Evolutionary conservation across 2,329 filamentous ascomycete genomes (phyloP), one percentile per base, ranked within the genome.

Genomic region (Xylaria sp.): DNA sequence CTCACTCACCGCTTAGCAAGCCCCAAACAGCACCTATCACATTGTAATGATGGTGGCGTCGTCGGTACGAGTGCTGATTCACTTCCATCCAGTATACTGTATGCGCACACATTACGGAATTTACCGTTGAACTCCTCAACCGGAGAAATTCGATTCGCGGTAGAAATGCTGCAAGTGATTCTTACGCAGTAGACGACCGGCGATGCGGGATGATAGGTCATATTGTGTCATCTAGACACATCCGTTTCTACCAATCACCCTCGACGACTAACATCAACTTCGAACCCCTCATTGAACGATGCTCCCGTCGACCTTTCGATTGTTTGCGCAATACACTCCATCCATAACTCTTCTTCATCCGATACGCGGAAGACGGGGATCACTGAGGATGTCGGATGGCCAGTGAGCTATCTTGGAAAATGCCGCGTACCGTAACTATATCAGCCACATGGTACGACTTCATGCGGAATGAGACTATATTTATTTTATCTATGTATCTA

Each of bases 1-100:
- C 65, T 67, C 65, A 67, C 65, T 67, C 65, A 67, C 65, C 65
- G 65, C 65, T 36, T 22, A 10, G 17, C n/a, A 29, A 45, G 2
- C 27, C 42, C 45, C 27, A 9, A 55, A 55, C 15, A 39, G n/a
- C 50, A 39, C 56, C 22, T 17, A 25, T 47, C 55, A 47, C 50
- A 44, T 39, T 56, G 36, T 51, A 45, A 44, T 15, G 33, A 36
- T 60, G 54, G 54, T 66, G 60, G 54, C 53, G 63, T 33, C 33
- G 36, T 53, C 49, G 64, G 47, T 49, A 17, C 15, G 25, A 63
- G 29, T 31, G 47, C 29, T 58, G 53, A 50, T 42, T 54, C 39
- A 22, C 31, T 42, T 25, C 25, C 38, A 66, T 49, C 49, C 42
- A 29, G 49, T 38, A 36, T 44, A 15, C 11, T 61, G 61, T n/a